Base-by-base conservation (phyloP, 2,329 filamentous ascomycete genomes). In the Huntiella bhutanensis region DNA sequence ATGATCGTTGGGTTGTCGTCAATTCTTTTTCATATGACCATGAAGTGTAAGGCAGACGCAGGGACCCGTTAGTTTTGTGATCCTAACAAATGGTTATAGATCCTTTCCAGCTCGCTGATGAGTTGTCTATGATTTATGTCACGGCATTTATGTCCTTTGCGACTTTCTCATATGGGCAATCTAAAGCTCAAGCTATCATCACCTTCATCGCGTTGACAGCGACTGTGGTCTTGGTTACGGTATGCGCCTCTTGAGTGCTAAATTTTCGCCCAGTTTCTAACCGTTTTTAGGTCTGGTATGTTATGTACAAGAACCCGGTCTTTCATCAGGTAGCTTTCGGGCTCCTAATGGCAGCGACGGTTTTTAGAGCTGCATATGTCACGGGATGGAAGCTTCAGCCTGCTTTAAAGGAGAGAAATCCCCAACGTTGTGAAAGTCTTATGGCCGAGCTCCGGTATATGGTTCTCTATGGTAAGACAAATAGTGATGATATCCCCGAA, bases 271-370 rank as follows among this genome's bases (percentile, higher is more conserved):
- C 7, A 28, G 22, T 28, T 28, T 28, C 22, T 28, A 28, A 28
- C 10, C 5, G 13, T 41, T 5, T 33, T 41, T 28, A 68, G 64
- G 55, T 59, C 3, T 65, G 64, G 60, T 93, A 93, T 61, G 81
- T 86, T 57, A 75, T 82, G 51, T 75, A 86, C 12, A 83, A 87
- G 57, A 78, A 92, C 52, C 83, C 85, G 0, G 66, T 74, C 1
- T 92, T 92, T 59, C 85, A 92, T 61, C 83, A 92, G 58, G 77
- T 75, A 51, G 80, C 79, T 4, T 92, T 86, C 54, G 82, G 77
- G 1, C 57, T 80, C 3, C 63, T 92, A 38, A 91, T 83, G 0
- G 69, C 70, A 4, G 66, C 77, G 37, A 75, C 88, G 16, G 68
- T 91, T 17, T 64, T 81, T 45, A 75, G 81, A 33, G 80, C 77